Conservation (phyloP, 352 stramenopile species). For the Globisporangium polare region DNA sequence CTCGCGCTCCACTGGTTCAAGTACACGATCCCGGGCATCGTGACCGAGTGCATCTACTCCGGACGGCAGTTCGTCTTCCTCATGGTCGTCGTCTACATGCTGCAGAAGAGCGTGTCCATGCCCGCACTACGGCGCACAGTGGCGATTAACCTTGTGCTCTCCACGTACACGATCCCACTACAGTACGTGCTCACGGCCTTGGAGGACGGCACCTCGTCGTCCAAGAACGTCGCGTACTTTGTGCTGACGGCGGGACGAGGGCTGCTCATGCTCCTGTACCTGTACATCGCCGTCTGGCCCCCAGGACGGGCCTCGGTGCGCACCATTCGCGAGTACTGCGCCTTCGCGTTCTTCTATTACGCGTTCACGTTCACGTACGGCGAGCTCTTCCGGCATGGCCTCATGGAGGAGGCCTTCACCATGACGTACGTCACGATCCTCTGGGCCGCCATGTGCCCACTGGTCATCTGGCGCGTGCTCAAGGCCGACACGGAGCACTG, state of each 20-base stretch:
- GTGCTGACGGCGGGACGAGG: conserved; percentile 6
- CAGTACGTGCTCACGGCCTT: conserved; percentile 22
- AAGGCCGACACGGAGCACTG: conserved; percentile 72
- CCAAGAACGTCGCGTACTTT: conserved; percentile 3
- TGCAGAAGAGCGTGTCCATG: conserved; percentile 10
- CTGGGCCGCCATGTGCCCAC: conserved; percentile 28
- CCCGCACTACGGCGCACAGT: conserved; percentile 20
- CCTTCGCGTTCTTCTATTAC: conserved; percentile 36
- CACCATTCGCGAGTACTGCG: conserved; percentile 38
- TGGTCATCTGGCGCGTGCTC: conserved; percentile 74
- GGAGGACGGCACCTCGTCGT: not conserved
- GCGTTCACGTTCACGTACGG: conserved; percentile 11
- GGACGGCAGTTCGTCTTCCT: conserved; percentile 23
- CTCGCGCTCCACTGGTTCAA: conserved; percentile 6
- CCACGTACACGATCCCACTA: conserved; percentile 25
- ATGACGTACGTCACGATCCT: conserved; percentile 22
- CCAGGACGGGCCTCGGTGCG: conserved; percentile 38
- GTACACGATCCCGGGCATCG: conserved; percentile 3
- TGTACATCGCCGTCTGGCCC: conserved; percentile 37
- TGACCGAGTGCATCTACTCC: conserved; percentile 19
- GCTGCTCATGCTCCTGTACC: conserved; percentile 25
- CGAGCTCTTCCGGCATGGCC: conserved; percentile 18
- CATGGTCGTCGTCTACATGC: conserved; percentile 11
- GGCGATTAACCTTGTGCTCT: conserved; percentile 15
- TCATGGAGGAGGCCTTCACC: conserved; percentile 12